These are phyloP conservation scores for Aspergillus egyptiacus DNA, from an alignment of 495 filamentous ascomycete species.

Conservation along the genomic window DNA sequence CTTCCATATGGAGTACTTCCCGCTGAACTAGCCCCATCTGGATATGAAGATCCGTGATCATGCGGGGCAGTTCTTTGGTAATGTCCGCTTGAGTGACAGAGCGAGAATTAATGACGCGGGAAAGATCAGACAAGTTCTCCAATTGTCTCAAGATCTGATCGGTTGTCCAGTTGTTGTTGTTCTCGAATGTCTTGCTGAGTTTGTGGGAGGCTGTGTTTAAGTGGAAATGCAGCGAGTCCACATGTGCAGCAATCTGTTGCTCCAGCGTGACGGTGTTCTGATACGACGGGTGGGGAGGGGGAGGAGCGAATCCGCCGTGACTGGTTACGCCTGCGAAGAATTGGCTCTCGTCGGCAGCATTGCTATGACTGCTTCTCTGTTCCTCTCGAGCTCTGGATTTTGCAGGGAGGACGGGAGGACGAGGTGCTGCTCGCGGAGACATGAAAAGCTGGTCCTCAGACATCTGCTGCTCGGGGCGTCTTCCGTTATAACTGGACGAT, in stretches of 20 bases:
- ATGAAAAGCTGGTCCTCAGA: slow-evolving; percentile 2
- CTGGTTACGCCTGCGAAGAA: slow-evolving; percentile 13
- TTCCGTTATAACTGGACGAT: slow-evolving; percentile 1
- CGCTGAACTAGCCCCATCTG: slow-evolving; percentile 10
- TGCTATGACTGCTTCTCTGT: neutral
- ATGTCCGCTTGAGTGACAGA: slow-evolving; percentile 10
- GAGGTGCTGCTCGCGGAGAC: neutral
- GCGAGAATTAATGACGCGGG: slow-evolving; percentile 10
- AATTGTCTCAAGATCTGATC: slow-evolving; percentile 20
- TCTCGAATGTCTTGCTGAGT: slow-evolving; percentile 13
- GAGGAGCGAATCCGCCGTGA: slow-evolving; percentile 22
- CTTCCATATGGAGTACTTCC: slow-evolving; percentile 11
- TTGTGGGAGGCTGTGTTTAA: slow-evolving; percentile 9
- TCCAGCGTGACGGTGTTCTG: slow-evolving; percentile 24
- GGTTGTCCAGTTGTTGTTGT: slow-evolving; percentile 18
- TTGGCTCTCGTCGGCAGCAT: neutral
- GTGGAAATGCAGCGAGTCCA: slow-evolving; percentile 21
- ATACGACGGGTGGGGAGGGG: slow-evolving; percentile 22
- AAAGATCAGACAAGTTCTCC: slow-evolving; percentile 14
- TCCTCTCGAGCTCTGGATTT: slow-evolving; percentile 3
- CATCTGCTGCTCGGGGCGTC: neutral
- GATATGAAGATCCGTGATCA: slow-evolving; percentile 7
- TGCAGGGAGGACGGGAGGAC: neutral
- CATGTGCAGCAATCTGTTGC: slow-evolving; percentile 17
- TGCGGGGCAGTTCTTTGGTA: slow-evolving; percentile 7